These are phyloP conservation scores for Euphorbia schlechtendalii DNA, from an alignment of 441 rosid genomes.

Conservation along the genomic window DNA sequence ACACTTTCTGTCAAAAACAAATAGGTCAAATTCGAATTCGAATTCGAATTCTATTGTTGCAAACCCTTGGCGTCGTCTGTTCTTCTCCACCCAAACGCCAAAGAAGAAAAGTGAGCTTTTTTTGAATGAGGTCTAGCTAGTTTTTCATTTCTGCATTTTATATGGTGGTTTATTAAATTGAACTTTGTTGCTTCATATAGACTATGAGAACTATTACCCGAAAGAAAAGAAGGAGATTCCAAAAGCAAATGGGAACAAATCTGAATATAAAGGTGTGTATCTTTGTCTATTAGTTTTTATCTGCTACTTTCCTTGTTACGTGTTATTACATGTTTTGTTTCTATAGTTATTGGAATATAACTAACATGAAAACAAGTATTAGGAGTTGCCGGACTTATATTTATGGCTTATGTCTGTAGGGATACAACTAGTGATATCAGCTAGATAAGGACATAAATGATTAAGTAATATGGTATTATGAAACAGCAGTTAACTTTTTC, in stretches of 20 bases:
- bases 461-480: not conserved
- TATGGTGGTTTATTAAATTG: not conserved
- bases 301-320: no score
- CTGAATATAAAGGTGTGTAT: slow-evolving; percentile 39
- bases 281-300: not conserved
- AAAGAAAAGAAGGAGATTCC: slow-evolving; percentile 47
- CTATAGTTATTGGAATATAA: not conserved
- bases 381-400: not conserved
- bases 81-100: slow-evolving; percentile 39
- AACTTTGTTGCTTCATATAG: slow-evolving; percentile 28
- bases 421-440: not conserved
- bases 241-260: slow-evolving; percentile 31
- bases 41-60: no score
- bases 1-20: slow-evolving; percentile 21
- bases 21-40: slow-evolving; percentile 31
- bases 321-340: no score
- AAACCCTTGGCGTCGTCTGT: slow-evolving; percentile 37
- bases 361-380: no score
- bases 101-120: slow-evolving; percentile 42
- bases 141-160: not conserved
- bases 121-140: not conserved
- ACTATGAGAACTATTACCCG: slow-evolving; percentile 47
- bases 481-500: not conserved
- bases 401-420: not conserved
- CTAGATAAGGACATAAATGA: not conserved